Conservation (phyloP, 345 rosid genomes). For the Eucalyptus curtisii region DNA sequence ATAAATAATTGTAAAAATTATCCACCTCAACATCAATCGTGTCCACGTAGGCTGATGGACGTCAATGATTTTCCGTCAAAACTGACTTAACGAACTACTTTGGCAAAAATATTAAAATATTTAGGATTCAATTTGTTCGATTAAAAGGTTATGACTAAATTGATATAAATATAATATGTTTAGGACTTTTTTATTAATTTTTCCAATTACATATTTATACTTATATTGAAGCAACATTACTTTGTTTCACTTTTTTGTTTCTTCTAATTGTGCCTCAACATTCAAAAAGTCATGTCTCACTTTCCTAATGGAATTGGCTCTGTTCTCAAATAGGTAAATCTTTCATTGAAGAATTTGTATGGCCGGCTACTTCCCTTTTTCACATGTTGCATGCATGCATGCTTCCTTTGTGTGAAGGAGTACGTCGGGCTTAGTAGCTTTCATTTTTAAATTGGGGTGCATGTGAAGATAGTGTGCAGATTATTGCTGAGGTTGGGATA, state of each 20-base stretch:
- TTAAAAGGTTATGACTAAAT: fast-evolving
- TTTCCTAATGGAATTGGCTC: fast-evolving
- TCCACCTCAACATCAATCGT: fast-evolving
- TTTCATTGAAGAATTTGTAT: not conserved
- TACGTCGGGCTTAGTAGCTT: not conserved
- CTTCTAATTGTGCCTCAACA: not conserved
- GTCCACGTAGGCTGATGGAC: fast-evolving
- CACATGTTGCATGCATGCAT: not conserved
- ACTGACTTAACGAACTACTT: fast-evolving
- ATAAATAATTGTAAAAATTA: no score
- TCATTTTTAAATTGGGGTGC: not conserved
- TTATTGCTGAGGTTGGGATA: not conserved
- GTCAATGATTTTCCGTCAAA: fast-evolving
- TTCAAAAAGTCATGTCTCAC: not conserved
- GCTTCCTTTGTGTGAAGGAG: not conserved
- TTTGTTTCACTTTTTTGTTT: not conserved
- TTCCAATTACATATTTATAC: fast-evolving
- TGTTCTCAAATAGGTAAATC: not conserved
- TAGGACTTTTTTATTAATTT: no score
- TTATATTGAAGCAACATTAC: no score
- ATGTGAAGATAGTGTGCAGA: not conserved
- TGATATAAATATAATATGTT: no score
- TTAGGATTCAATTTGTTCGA: fast-evolving
- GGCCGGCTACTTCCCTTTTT: fast-evolving
- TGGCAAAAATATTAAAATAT: no score